phyloP scores from a whole-genome alignment of 805 yeast species.

The Candida pini region DNA sequence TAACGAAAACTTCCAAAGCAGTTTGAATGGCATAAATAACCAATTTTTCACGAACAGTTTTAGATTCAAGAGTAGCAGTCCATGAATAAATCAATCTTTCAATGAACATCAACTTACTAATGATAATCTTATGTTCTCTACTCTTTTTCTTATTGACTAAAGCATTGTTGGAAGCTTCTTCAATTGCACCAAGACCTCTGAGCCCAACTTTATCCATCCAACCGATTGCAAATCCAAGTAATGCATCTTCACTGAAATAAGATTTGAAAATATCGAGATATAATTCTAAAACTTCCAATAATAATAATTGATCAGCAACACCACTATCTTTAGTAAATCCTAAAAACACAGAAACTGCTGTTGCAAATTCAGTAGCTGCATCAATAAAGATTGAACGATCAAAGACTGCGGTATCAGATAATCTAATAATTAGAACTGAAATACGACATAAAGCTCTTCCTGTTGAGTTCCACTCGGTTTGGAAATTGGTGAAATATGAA shows the following conservation, averaged over 20 bases:
- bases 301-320: constrained; percentile 55
- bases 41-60: constrained; percentile 31
- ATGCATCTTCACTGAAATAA: constrained; percentile 32
- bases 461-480: constrained; percentile 52
- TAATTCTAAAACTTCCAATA: constrained; percentile 55
- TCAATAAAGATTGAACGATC: constrained; percentile 9
- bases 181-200: constrained; percentile 48
- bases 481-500: constrained; percentile 42
- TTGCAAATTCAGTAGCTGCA: constrained; percentile 26
- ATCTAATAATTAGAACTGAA: constrained; percentile 43
- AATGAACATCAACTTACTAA: constrained; percentile 55
- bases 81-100: constrained; percentile 46
- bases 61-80: constrained; percentile 24
- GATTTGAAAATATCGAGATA: constrained; percentile 41
- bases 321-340: constrained; percentile 40
- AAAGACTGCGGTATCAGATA: constrained; percentile 24
- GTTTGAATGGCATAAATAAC: constrained; percentile 44
- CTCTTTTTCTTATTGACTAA: constrained; percentile 32
- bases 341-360: constrained; percentile 38
- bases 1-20: constrained; percentile 52
- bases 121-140: constrained; percentile 50
- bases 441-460: constrained; percentile 63
- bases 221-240: constrained; percentile 36
- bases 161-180: constrained; percentile 22
- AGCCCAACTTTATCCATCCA: constrained; percentile 51